Evolutionary conservation across 441 rosid genomes (phyloP).

Genomic region (Hura crepitans): DNA sequence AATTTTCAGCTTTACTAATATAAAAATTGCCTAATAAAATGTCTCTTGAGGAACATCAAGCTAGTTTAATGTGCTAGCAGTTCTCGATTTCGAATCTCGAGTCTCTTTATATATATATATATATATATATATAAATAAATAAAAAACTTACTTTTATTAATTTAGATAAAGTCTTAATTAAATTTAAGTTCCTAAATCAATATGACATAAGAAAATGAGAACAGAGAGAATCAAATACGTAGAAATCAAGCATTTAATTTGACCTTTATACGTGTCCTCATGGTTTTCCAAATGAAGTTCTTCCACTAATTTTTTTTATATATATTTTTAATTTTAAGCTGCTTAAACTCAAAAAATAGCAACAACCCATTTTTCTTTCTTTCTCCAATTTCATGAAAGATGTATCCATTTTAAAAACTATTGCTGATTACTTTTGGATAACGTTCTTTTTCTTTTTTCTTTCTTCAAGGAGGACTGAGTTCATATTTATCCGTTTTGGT

Average conservation of each 20-base stretch:
- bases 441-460: background rate
- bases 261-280: conserved; percentile 17
- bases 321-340: conserved; percentile 3
- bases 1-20: too few relatives aligned
- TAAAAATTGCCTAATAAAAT: too few relatives aligned
- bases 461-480: conserved; percentile 5
- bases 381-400: background rate
- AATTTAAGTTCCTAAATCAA: too few relatives aligned
- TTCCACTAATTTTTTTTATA: conserved; percentile 24
- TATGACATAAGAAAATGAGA: background rate
- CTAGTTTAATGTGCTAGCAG: too few relatives aligned
- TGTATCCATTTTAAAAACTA: conserved; percentile 10
- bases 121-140: too few relatives aligned
- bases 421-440: background rate
- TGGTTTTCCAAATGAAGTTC: conserved; percentile 17
- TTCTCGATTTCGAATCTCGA: too few relatives aligned
- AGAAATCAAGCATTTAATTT: conserved; percentile 22
- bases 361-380: conserved; percentile 9
- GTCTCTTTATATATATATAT: too few relatives aligned
- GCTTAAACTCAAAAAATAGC: conserved; percentile 7
- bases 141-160: too few relatives aligned
- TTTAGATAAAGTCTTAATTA: too few relatives aligned
- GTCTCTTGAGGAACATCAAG: too few relatives aligned
- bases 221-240: background rate
- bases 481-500: conserved; percentile 1